Percentiles rank a stretch among this genome's conserved stretches.
Evolutionary conservation across 2,329 filamentous ascomycete species (phyloP).

Genomic region (Xenoacremonium recifei): DNA sequence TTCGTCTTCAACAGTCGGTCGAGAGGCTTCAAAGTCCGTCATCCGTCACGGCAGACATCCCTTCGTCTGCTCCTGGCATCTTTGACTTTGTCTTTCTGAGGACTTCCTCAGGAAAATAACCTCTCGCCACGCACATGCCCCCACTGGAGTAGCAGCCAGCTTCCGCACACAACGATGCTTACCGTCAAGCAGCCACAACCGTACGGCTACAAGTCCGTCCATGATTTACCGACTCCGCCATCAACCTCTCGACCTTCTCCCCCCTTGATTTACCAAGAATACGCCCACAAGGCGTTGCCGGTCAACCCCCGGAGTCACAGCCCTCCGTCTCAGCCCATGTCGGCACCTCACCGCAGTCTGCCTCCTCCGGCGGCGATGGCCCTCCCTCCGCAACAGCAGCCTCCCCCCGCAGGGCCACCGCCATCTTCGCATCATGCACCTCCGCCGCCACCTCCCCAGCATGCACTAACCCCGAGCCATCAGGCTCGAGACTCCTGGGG

Average conservation of each 20-base stretch:
- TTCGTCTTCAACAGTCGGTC: too few species aligned
- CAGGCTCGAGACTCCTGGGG: conserved; percentile 42
- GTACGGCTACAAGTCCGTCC: conserved; percentile 59
- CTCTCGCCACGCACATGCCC: conserved; percentile 25
- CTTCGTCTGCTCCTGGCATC: background rate
- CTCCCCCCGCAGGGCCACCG: conserved; percentile 27
- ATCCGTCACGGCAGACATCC: conserved; percentile 1
- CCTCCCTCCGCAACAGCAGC: conserved; percentile 50
- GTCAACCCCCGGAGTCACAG: conserved; percentile 44
- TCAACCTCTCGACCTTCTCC: conserved; percentile 55
- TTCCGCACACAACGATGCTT: conserved; percentile 54
- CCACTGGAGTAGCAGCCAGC: conserved; percentile 23
- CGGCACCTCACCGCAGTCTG: conserved; percentile 66
- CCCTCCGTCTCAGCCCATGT: conserved; percentile 59
- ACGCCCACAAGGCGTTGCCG: conserved; percentile 39
- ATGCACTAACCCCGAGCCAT: conserved; percentile 27
- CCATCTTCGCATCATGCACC: conserved; percentile 29
- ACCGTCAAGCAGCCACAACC: conserved; percentile 59
- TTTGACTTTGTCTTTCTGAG: background rate
- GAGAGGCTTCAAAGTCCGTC: conserved; percentile 1
- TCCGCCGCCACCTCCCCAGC: conserved; percentile 26
- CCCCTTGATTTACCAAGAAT: conserved; percentile 50
- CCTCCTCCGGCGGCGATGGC: conserved; percentile 67
- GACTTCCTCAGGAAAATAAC: background rate
- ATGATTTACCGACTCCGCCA: conserved; percentile 61